phyloP scores from a whole-genome alignment of 768 basidiomycete species.

The Glaciozyma antarctica region DNA sequence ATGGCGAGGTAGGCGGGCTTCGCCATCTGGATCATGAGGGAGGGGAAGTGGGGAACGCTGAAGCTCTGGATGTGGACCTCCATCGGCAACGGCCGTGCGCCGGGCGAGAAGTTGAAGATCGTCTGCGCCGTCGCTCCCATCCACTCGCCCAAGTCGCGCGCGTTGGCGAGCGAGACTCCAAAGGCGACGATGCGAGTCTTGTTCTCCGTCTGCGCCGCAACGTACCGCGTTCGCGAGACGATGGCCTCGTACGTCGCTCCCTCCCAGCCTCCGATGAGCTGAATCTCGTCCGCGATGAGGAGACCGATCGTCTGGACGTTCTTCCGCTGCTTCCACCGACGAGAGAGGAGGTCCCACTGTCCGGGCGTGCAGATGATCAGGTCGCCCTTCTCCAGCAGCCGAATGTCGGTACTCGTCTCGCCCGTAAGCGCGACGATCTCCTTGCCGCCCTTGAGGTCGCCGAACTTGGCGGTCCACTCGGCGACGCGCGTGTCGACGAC shows the following conservation, averaged over 20 bases:
- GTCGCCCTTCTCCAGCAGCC: conserved; percentile 80
- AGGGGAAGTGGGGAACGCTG: conserved; percentile 93
- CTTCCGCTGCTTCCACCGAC: conserved; percentile 93
- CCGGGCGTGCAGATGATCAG: conserved; percentile 87
- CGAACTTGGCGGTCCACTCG: conserved; percentile 84
- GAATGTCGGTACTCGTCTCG: conserved; percentile 83
- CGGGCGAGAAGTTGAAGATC: conserved; percentile 96
- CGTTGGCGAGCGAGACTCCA: conserved; percentile 89
- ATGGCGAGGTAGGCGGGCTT: conserved; percentile 94
- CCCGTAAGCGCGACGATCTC: conserved; percentile 89
- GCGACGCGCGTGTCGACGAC: conserved; percentile 85
- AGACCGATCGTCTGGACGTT: conserved; percentile 89
- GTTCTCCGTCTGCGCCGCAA: conserved; percentile 82
- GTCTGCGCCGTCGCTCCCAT: conserved; percentile 87
- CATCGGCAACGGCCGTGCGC: conserved; percentile 92
- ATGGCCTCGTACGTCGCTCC: conserved; percentile 95
- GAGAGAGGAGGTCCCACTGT: conserved; percentile 93
- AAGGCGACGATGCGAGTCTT: conserved; percentile 92
- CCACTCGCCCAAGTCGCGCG: conserved; percentile 93
- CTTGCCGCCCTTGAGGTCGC: conserved; percentile 74
- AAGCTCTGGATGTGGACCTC: conserved; percentile 96
- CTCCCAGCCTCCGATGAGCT: conserved; percentile 85
- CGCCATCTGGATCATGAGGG: conserved; percentile 97
- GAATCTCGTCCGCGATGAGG: conserved; percentile 89
- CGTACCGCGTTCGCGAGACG: conserved; percentile 91